Conservation (phyloP, 2,329 filamentous ascomycete species). For the Phoma herbarum region DNA sequence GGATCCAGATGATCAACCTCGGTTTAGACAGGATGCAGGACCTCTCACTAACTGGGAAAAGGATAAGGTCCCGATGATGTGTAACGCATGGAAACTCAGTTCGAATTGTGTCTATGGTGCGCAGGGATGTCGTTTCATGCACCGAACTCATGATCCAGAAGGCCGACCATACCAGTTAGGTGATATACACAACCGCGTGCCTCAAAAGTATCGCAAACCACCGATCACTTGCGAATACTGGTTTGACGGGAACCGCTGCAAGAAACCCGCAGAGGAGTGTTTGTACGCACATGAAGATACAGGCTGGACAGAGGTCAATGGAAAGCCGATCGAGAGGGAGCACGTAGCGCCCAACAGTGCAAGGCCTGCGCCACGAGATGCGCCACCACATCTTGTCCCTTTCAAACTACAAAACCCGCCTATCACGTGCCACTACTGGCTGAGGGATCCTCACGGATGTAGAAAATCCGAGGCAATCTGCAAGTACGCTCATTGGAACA, state of each 20-base stretch:
- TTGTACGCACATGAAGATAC: conserved; percentile 44
- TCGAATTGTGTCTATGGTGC: conserved; percentile 30
- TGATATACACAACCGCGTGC: conserved; percentile 29
- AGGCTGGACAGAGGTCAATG: conserved; percentile 24
- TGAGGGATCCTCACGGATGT: conserved; percentile 25
- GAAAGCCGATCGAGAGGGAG: background rate
- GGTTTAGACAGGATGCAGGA: background rate
- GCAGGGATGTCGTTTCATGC: conserved; percentile 39
- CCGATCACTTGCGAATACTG: conserved; percentile 43
- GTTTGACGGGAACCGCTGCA: conserved; percentile 32
- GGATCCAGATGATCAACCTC: conserved; percentile 15
- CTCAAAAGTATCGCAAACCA: conserved; percentile 37
- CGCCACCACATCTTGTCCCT: background rate
- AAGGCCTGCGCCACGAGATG: background rate
- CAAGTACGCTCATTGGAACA: conserved; percentile 35
- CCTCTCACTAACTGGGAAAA: conserved; percentile 33
- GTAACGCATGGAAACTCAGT: conserved; percentile 40
- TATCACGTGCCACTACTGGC: conserved; percentile 34
- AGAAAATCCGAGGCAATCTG: conserved; percentile 26
- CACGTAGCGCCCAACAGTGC: background rate
- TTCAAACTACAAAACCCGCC: conserved; percentile 27
- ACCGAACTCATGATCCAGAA: conserved; percentile 33
- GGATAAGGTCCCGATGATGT: conserved; percentile 43
- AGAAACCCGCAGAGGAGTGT: conserved; percentile 33
- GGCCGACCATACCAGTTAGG: conserved; percentile 29